Evolutionary conservation across 1,139 yeast genomes (phyloP), one percentile per base, ranked within the genome.

Genomic region (Saccharomycopsis phalli): DNA sequence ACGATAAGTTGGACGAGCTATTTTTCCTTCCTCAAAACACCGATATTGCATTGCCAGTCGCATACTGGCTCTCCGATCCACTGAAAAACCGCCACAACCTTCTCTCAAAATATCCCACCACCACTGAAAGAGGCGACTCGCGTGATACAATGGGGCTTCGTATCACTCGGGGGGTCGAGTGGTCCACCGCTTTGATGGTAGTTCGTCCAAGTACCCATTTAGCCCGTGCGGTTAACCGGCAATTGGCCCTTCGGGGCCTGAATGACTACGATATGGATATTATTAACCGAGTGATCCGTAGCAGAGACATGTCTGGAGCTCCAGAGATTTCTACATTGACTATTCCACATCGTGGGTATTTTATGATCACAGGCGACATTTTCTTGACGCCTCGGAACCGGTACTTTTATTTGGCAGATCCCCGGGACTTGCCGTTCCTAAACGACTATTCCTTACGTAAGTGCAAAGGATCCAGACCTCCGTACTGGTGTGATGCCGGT

Each of bases 1-100:
- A 49, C 20, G 55, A 52, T 13, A 53, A 57, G 22, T 46, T 71
- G 51, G 77, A 71, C 54, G 72, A 70, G 41, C 48, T 71, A 33
- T 71, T 71, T 49, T 67, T 69, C 44, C 34, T 68, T 7, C 74
- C 74, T 4, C 37, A 37, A 17, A 45, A 45, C 7, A 36, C 34
- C 33, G 47, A 45, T 23, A 11, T 45, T 4, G 38, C 48, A 1
- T 37, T 45, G 46, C 48, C 48, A 1, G 11, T 45, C 4, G 46
- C 47, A 4, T 44, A 44, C 20, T 44, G 47, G 47, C 27, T 44
- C 8, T 29, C 38, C 22, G 34, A 35, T 34, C 39, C 41, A n/a
- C 13, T 19, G 5, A 42, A 38, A 19, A 44, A 44, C 21, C 20
- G 38, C 20, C 14, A 31, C 13, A 43, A 42, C 22, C 16, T 38